Evolutionary conservation across 1,284 basidiomycete species (phyloP), one percentile per base, ranked within the genome.

Genomic region (Albatrellus sp.): DNA sequence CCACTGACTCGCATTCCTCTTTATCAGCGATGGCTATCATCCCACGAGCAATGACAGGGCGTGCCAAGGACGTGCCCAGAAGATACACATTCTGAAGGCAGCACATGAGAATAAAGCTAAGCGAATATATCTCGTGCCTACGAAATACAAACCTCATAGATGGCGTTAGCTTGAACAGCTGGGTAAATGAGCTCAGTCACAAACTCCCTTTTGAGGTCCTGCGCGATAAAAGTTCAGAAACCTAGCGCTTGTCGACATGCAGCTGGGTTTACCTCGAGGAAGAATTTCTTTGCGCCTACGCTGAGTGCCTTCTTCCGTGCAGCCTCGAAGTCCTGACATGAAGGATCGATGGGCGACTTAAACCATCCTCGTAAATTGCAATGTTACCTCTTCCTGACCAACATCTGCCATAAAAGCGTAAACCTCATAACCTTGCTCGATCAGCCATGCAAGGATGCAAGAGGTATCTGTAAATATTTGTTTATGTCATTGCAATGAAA

Each of bases 361-460:
- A 13, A 12, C 33, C 44, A 37, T 30, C 40, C 3, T 19, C 24
- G 19, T 30, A 40, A 28, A 29, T 48, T 14, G 12, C 30, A 38
- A 54, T 66, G 44, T 24, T 48, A 81, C 89, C 74, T 98, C 94
- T 66, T 98, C 92, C 65, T 98, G 94, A 28, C 94, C 94, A 53
- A 98, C 91, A 69, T 98, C 91, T 42, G 93, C 93, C 92, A 98
- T 96, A 77, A 94, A 98, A 35, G 93, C 91, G 55, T 89, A 81
- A 52, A 98, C 94, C 59, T 98, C 90, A 68, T 98, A 98, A 46
- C 91, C 92, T 63, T 98, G 75, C 64, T 98, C 93, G 64, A 98
- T 94, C 65, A 96, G 72, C 91, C 91, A 96, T 45, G 88, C 88
- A 56, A 96, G 80, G 66, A 97, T 97, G 66, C 91, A 96, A 33